Evolutionary conservation across 345 rosid species (phyloP), one percentile per base, ranked within the genome.

Genomic region (Citrus hindsii): DNA sequence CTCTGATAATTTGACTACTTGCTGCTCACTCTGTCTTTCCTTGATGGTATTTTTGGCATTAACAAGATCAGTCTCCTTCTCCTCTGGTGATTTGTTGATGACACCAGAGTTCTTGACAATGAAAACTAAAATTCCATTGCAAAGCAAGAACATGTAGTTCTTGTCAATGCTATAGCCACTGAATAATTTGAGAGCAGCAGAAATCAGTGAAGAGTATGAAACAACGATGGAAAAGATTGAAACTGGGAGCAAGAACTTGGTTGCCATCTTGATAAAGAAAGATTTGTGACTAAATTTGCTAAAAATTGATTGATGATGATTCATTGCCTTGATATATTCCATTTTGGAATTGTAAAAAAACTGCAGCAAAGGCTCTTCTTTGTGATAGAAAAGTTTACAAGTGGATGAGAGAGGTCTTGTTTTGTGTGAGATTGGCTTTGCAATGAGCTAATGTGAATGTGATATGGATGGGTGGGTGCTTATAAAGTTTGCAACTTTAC

Each of bases 61-160:
- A 66, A 33, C 30, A 66, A 24, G 19, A 53, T 55, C 38, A 69
- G 40, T 6, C 58, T 9, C 38, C 64, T 71, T 74, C 63, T 78
- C 83, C 35, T 14, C 67, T 14, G 22, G 72, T 25, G 79, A 76
- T 68, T 69, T 81, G 4, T 77, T 67, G 10, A 74, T 73, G 65
- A 85, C 68, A 61, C 90, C 87, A 5, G 92, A 86, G 79, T 71
- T 88, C 75, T 81, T 85, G 51, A 82, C 38, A 8, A 92, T 67
- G 24, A 92, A 37, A 63, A 84, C 88, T 7, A 94, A 83, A 30
- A 94, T 91, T 14, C 93, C 97, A 79, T 91, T 94, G 83, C 90
- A 88, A 14, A 92, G 82, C 51, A 92, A 84, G 84, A 94, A 94
- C 86, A 90, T 85, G 85, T 81, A 87, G 73, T 76, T 90, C 90